Evolutionary conservation across 2,329 filamentous ascomycete species (phyloP).

Genomic region (Exutisphaerella laricina): DNA sequence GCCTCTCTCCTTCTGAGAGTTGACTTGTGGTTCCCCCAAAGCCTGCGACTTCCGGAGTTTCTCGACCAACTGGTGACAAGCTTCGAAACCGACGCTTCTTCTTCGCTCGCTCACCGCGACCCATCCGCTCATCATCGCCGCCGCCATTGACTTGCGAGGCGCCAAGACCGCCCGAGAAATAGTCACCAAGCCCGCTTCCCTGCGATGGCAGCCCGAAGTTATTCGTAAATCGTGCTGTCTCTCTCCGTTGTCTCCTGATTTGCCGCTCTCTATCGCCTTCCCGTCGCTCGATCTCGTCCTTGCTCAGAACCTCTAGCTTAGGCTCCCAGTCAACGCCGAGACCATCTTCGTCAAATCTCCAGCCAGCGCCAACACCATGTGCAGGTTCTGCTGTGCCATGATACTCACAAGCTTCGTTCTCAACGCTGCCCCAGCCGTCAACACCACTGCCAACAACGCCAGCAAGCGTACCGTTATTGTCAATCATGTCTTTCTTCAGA

Average conservation of each 20-base stretch:
- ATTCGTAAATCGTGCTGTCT: conserved; percentile 73
- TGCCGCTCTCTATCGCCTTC: conserved; percentile 92
- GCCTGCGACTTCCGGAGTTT: conserved; percentile 68
- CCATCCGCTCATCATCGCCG: conserved; percentile 70
- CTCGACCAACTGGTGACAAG: conserved; percentile 73
- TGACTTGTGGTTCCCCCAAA: conserved; percentile 61
- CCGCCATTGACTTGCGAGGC: conserved; percentile 32
- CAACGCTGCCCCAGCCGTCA: conserved; percentile 65
- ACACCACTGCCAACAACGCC: conserved; percentile 71
- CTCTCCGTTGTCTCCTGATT: conserved; percentile 75
- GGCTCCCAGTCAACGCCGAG: conserved; percentile 56
- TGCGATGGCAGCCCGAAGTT: conserved; percentile 42
- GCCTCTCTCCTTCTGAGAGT: conserved; percentile 67
- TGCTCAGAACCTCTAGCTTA: conserved; percentile 59
- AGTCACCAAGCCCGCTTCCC: conserved; percentile 42
- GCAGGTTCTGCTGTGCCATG: conserved; percentile 34
- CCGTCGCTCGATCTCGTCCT: conserved; percentile 95
- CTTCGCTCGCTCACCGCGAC: conserved; percentile 85
- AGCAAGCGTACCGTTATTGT: conserved; percentile 57
- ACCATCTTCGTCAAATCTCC: conserved; percentile 91
- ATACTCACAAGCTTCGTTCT: conserved; percentile 75
- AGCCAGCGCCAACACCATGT: conserved; percentile 70
- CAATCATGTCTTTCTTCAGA: conserved; percentile 93
- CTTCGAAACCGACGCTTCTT: conserved; percentile 92
- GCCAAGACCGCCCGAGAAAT: conserved; percentile 49